Evolutionary conservation across 1,284 basidiomycete species (phyloP).

Genomic region (Dichomitus squalens): DNA sequence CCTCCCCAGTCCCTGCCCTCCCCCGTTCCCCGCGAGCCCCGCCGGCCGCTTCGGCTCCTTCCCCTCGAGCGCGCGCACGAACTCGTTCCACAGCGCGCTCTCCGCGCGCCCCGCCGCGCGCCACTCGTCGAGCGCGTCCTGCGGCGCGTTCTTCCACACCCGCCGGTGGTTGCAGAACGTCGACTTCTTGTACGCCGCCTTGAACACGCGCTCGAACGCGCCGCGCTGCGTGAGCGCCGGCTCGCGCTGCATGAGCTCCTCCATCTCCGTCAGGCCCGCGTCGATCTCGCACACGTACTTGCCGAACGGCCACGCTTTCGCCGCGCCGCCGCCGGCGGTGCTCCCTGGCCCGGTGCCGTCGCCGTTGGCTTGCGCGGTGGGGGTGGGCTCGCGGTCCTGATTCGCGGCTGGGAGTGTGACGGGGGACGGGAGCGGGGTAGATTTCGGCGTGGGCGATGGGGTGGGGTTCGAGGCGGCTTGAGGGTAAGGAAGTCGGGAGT

Average conservation of each 20-base stretch:
- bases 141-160: constrained; percentile 57
- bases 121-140: constrained; percentile 43
- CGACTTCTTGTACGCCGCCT: constrained; percentile 66
- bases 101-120: constrained; percentile 57
- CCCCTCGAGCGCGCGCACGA: constrained; percentile 50
- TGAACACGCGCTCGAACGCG: constrained; percentile 68
- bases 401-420: background rate
- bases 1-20: background rate
- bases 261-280: constrained; percentile 58
- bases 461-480: background rate
- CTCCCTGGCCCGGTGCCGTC: background rate
- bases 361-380: background rate
- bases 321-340: constrained; percentile 37
- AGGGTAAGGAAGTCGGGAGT: background rate
- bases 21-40: background rate
- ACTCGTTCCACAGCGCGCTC: constrained; percentile 66
- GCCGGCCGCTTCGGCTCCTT: constrained; percentile 13
- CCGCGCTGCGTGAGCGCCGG: constrained; percentile 53
- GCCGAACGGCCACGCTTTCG: constrained; percentile 73
- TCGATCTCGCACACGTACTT: constrained; percentile 66
- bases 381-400: background rate
- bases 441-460: background rate
- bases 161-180: constrained; percentile 69
- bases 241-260: constrained; percentile 45
- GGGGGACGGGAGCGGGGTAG: background rate